These are phyloP conservation scores for Dacryopinax spathularia DNA, from an alignment of 768 basidiomycete genomes.

Conservation along the genomic window DNA sequence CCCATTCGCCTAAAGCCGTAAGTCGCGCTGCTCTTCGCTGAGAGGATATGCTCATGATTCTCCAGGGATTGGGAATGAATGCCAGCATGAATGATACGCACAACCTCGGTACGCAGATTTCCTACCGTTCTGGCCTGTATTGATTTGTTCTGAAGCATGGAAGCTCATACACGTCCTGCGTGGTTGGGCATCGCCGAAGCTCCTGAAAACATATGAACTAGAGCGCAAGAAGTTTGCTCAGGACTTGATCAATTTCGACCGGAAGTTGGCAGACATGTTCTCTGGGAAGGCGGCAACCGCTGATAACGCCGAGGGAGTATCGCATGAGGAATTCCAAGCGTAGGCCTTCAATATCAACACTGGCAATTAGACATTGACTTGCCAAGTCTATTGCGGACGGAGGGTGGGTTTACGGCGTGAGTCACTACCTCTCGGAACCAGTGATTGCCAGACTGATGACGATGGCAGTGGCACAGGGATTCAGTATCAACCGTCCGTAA, in stretches of 20 bases:
- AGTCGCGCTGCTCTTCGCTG: background rate
- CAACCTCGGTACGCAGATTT: conserved; percentile 36
- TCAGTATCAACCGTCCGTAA: conserved; percentile 36
- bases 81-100: conserved; percentile 12
- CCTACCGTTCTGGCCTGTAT: conserved; percentile 23
- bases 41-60: background rate
- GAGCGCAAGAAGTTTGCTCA: conserved; percentile 35
- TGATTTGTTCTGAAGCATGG: conserved; percentile 14
- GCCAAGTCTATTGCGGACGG: conserved; percentile 36
- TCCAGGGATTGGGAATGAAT: conserved; percentile 11
- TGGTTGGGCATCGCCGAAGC: conserved; percentile 22
- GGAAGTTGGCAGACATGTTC: conserved; percentile 1
- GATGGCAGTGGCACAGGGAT: conserved; percentile 36
- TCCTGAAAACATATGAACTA: conserved; percentile 31
- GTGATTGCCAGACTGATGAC: background rate
- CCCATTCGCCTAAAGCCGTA: conserved; percentile 11
- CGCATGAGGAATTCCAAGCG: conserved; percentile 38
- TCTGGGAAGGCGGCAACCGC: conserved; percentile 41
- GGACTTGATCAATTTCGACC: conserved; percentile 26
- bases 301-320: conserved; percentile 31
- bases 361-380: background rate
- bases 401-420: conserved; percentile 34
- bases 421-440: background rate
- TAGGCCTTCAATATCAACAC: conserved; percentile 14
- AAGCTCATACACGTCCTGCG: conserved; percentile 20